Conservation (phyloP, 371 early-diverging fungal species). For the Rhizopus arrhizus region DNA sequence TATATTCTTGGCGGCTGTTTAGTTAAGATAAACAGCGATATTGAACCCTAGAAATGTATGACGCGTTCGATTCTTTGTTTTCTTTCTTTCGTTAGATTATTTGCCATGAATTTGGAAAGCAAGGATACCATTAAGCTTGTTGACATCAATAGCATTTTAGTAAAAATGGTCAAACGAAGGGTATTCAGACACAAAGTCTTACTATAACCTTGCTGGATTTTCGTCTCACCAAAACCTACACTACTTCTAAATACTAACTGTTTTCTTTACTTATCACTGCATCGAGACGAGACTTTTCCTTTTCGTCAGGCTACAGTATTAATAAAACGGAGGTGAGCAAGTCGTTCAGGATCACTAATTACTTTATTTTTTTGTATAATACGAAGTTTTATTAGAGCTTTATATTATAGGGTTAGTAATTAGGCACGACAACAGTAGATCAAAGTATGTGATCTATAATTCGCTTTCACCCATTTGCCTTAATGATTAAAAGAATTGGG, state of each 20-base stretch:
- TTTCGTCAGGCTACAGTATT: constrained; percentile 26
- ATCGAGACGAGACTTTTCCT: constrained; percentile 30
- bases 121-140: constrained; percentile 23
- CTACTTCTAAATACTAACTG: constrained; percentile 18
- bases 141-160: constrained; percentile 37
- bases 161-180: constrained; percentile 31
- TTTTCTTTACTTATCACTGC: constrained; percentile 30
- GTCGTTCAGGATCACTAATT: constrained; percentile 21
- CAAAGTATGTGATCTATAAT: too few species aligned
- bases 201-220: constrained; percentile 13
- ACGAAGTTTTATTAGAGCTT: too few species aligned
- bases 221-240: constrained; percentile 22
- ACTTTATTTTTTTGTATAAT: too few species aligned
- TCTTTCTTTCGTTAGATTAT: constrained; percentile 14
- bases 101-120: constrained; percentile 21
- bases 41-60: constrained; percentile 29
- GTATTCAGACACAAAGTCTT: constrained; percentile 21
- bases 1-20: too few species aligned
- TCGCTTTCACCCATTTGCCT: too few species aligned
- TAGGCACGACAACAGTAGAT: too few species aligned
- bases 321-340: constrained; percentile 31
- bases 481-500: too few species aligned
- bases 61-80: constrained; percentile 23
- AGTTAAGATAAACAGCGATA: constrained; percentile 22
- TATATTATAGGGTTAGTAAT: too few species aligned